Evolutionary conservation across 306 rosid species (phyloP).

Genomic region (Cicer cuneatum): DNA sequence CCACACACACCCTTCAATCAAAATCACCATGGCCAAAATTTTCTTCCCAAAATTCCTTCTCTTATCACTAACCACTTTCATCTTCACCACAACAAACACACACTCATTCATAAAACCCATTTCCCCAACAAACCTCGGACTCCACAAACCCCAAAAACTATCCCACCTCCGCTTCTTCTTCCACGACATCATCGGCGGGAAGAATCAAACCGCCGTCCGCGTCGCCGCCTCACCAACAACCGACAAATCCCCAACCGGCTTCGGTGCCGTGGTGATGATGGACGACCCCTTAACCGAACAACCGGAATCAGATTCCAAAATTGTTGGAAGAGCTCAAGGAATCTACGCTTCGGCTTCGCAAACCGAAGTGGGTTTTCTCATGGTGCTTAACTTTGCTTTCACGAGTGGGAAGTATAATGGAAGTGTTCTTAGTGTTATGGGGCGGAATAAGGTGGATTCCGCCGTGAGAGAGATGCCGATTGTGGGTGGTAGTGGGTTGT

Average conservation of each 20-base stretch:
- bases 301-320: slow-evolving; percentile 51
- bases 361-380: slow-evolving; percentile 51
- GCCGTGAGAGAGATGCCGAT: slow-evolving; percentile 70
- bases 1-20: not conserved
- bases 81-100: slow-evolving; percentile 1
- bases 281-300: slow-evolving; percentile 63
- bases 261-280: slow-evolving; percentile 62
- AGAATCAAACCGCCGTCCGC: slow-evolving; percentile 51
- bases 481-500: slow-evolving; percentile 73
- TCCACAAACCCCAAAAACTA: slow-evolving; percentile 46
- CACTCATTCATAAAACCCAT: slow-evolving; percentile 36
- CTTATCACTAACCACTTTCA: slow-evolving; percentile 3
- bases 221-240: slow-evolving; percentile 52
- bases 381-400: slow-evolving; percentile 67
- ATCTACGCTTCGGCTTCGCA: slow-evolving; percentile 66
- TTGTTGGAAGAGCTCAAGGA: slow-evolving; percentile 72
- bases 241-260: slow-evolving; percentile 35
- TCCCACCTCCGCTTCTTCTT: slow-evolving; percentile 55
- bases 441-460: slow-evolving; percentile 51
- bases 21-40: slow-evolving; percentile 40
- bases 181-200: slow-evolving; percentile 57
- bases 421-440: slow-evolving; percentile 65
- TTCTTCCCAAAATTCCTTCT: slow-evolving; percentile 1
- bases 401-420: slow-evolving; percentile 64
- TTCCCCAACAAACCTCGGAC: slow-evolving; percentile 42